Base-by-base conservation (phyloP, 2,329 filamentous ascomycete species). In the Myrmaecium sp. region DNA sequence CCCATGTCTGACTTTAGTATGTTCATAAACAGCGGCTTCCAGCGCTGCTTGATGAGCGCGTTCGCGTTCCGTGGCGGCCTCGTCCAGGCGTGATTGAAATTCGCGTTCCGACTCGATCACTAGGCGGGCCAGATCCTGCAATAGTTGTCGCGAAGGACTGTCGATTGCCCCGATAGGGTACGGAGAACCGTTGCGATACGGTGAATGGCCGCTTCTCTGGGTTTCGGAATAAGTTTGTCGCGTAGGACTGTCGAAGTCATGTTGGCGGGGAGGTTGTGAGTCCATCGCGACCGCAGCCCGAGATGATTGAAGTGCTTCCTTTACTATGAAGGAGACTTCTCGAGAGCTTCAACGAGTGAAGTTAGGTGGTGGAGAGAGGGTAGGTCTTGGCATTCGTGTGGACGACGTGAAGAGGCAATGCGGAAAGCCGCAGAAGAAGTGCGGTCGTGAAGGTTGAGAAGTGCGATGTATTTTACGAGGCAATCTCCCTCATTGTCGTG, bases 21-120 rank as follows among this genome's bases (percentile, higher is more conserved):
- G 78, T 41, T 75, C 66, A 9, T 60, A 59, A 25, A 69, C 68
- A 4, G 74, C 74, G 24, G 66, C 64, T 23, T 66, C 66, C 10
- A 86, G 62, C 9, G 75, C 74, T 37, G 71, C 65, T 31, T 64
- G 62, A 43, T 81, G 74, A 29, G 58, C 60, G 26, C 65, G 56
- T 42, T 74, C 71, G 17, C 64, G 66, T 35, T 78, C 71, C 18
- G 66, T 62, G 17, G 67, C 61, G 27, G 70, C 65, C 21, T 58
- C 57, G 31, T 82, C 72, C 15, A 80, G 64, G 14, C 58, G 63
- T 13, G 69, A 62, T 21, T 69, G 58, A 32, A 67, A 66, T 6
- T 52, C 43, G 2, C 47, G 47, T 26, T 60, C 53, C 6, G 49
- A 49, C 16, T 51, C 45, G 27, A 54, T 45, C 27, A 52, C 44